Conservation (phyloP, 2,329 filamentous ascomycete genomes). For the Penicillium paneum region DNA sequence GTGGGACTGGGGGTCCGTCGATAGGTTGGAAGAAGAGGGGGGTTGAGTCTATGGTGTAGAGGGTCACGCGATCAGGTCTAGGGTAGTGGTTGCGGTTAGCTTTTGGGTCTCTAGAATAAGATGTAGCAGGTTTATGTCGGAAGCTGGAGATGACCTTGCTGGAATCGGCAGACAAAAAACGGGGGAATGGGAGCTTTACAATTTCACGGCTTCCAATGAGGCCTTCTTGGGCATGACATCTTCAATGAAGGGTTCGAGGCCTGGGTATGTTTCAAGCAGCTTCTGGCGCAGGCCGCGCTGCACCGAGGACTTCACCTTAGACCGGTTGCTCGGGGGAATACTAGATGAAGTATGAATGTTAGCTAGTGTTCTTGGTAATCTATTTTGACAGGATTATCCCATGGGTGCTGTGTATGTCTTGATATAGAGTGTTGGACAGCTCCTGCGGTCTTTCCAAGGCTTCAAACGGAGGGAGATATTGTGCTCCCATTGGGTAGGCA, state of each 20-base stretch:
- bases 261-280: constrained; percentile 79
- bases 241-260: constrained; percentile 83
- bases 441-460: neutral
- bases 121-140: neutral
- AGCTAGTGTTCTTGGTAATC: constrained; percentile 3
- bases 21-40: constrained; percentile 91
- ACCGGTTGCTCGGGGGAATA: constrained; percentile 74
- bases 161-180: neutral
- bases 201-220: constrained; percentile 84
- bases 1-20: constrained; percentile 74
- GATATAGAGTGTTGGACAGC: neutral
- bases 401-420: neutral
- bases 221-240: constrained; percentile 94
- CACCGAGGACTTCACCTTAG: constrained; percentile 95
- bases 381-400: constrained; percentile 3
- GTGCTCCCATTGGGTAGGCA: neutral
- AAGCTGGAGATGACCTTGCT: neutral
- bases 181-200: constrained; percentile 47
- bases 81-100: neutral
- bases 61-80: constrained; percentile 77
- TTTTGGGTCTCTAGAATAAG: neutral
- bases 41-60: constrained; percentile 75
- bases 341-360: constrained; percentile 44
- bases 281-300: constrained; percentile 82
- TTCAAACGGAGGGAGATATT: neutral